Conservation (phyloP, 2,329 filamentous ascomycete species). For the Bretziella fagacearum region DNA sequence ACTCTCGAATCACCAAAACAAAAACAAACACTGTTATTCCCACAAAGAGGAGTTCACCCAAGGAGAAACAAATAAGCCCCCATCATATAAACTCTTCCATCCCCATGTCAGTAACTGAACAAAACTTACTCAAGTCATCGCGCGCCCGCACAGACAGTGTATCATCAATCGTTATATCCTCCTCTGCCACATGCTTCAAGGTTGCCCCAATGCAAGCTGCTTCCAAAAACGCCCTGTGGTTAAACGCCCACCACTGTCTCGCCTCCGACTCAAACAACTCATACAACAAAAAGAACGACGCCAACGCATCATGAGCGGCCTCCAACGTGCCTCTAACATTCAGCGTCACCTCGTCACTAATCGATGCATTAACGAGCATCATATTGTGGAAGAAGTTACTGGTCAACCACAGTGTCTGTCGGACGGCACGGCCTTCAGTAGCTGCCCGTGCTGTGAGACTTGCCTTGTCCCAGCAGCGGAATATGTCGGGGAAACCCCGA, state of each 20-base stretch:
- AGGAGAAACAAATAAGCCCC: too few relatives aligned
- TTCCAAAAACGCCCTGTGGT: slow-evolving; percentile 65
- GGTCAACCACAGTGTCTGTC: slow-evolving; percentile 63
- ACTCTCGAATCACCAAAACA: too few relatives aligned
- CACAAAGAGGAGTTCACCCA: too few relatives aligned
- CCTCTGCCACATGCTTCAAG: slow-evolving; percentile 33
- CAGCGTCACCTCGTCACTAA: slow-evolving; percentile 44
- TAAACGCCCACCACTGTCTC: slow-evolving; percentile 71
- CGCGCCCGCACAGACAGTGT: slow-evolving; percentile 41
- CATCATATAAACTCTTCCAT: neutral
- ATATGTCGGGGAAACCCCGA: slow-evolving; percentile 52
- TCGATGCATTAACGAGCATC: slow-evolving; percentile 60
- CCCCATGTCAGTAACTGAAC: slow-evolving; percentile 14
- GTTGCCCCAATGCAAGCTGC: slow-evolving; percentile 50
- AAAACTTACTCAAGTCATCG: slow-evolving; percentile 40
- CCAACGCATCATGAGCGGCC: slow-evolving; percentile 58
- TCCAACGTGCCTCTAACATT: slow-evolving; percentile 56
- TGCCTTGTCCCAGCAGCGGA: slow-evolving; percentile 49
- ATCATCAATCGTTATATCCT: slow-evolving; percentile 29
- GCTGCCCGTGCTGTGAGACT: slow-evolving; percentile 39
- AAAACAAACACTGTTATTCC: too few relatives aligned
- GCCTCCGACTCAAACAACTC: slow-evolving; percentile 52
- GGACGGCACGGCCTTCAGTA: slow-evolving; percentile 47
- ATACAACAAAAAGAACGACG: slow-evolving; percentile 56
- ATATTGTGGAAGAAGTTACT: slow-evolving; percentile 72